Evolutionary conservation across 2,329 filamentous ascomycete genomes (phyloP), one percentile per base, ranked within the genome.

Genomic region (Westerdykella sp.): DNA sequence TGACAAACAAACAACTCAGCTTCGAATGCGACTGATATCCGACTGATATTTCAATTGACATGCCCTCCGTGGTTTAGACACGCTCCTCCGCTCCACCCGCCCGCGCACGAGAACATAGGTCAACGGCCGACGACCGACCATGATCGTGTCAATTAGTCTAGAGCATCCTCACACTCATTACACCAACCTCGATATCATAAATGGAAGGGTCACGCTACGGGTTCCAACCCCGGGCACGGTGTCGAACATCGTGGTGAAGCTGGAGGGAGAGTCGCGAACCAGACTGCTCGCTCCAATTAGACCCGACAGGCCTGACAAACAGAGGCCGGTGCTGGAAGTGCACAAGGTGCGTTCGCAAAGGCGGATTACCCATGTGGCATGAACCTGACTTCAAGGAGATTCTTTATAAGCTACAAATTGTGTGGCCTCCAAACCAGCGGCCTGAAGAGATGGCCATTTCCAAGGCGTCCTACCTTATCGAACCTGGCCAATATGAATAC

Each of bases 251-350:
- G 74, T 87, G 31, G 85, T 91, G 58, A 93, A 93, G 71, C 78
- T 93, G 25, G 87, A 93, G 62, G 87, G 87, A 53, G 85, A 93
- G 68, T 81, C 81, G 38, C 77, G 76, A 49, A 90, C 85, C 5
- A 76, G 83, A 35, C 68, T 88, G 63, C 71, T 67, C 62, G 78
- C 49, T 69, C 78, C 55, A 53, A 60, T 54, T 47, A 70, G 58
- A 63, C 72, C 65, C 38, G 54, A 59, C 42, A 54, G 62, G 35
- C 60, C 60, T 25, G 70, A 64, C 64, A 72, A 60, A 61, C 70
- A 67, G 63, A 68, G 60, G 58, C 71, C 59, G 48, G 70, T 67
- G 51, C 61, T 75, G 28, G 75, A 78, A 48, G 69, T 74, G 23
- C 73, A 78, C 58, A 77, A 77, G 61, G 70, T 70, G 42, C 22